phyloP scores from a whole-genome alignment of 371 early-diverging fungal genomes.

The Chytridium lagenaria region DNA sequence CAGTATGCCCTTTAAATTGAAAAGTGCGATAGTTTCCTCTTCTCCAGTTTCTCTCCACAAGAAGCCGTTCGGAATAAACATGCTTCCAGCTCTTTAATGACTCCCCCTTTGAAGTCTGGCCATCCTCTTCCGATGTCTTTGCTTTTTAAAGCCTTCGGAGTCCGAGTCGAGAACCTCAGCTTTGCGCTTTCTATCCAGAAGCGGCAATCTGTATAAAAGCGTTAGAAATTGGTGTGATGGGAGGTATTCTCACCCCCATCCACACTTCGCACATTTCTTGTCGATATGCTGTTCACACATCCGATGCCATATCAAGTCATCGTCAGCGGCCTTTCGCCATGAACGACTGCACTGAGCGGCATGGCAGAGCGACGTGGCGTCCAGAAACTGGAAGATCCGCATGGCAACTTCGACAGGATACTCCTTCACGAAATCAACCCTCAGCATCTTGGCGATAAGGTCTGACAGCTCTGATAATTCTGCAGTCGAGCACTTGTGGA shows the following conservation, averaged over 20 bases:
- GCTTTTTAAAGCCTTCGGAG: not conserved
- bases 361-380: constrained; percentile 89
- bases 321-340: constrained; percentile 86
- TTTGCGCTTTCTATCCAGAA: constrained; percentile 53
- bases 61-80: constrained; percentile 53
- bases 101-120: not conserved
- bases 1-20: constrained; percentile 73
- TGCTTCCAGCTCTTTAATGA: constrained; percentile 41
- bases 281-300: constrained; percentile 98
- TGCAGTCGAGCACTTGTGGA: not conserved
- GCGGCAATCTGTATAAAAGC: constrained; percentile 57
- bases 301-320: constrained; percentile 90
- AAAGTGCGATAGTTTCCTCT: constrained; percentile 34
- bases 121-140: not conserved
- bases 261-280: constrained; percentile 92
- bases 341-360: constrained; percentile 83
- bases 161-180: not conserved
- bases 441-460: constrained; percentile 41
- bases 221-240: not conserved
- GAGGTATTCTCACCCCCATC: constrained; percentile 90
- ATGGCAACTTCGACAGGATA: constrained; percentile 81
- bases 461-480: not conserved
- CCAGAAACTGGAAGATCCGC: constrained; percentile 83
- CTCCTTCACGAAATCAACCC: constrained; percentile 81
- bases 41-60: constrained; percentile 55